Evolutionary conservation across 1,284 basidiomycete genomes (phyloP).

Genomic region (Rhodotorula sp.): DNA sequence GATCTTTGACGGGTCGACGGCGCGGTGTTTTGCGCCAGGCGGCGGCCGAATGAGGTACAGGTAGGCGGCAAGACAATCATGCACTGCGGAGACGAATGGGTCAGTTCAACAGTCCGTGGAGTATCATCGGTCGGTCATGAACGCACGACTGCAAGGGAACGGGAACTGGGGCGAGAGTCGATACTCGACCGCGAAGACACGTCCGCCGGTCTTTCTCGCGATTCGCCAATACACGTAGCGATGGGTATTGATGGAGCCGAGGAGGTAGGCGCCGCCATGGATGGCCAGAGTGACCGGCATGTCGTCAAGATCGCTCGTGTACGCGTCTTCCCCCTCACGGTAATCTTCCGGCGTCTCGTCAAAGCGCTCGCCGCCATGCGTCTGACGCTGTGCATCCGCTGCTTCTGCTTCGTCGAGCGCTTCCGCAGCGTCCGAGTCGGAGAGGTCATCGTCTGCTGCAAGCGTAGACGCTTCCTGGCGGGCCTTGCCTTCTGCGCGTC

Average conservation of each 20-base stretch:
- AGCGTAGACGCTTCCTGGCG: background rate
- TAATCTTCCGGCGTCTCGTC: conserved; percentile 39
- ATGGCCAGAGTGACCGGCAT: conserved; percentile 66
- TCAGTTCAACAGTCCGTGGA: background rate
- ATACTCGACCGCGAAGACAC: conserved; percentile 87
- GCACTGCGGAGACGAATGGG: conserved; percentile 47
- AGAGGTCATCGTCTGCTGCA: background rate
- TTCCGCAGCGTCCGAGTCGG: background rate
- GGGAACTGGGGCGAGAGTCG: conserved; percentile 72
- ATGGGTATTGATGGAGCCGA: conserved; percentile 52
- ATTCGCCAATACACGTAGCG: conserved; percentile 42
- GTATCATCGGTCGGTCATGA: conserved; percentile 62
- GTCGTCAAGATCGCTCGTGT: conserved; percentile 69
- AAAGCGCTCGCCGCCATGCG: conserved; percentile 12
- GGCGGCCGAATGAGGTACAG: conserved; percentile 72
- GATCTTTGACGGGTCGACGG: conserved; percentile 82
- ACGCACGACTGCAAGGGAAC: conserved; percentile 91
- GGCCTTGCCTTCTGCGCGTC: conserved; percentile 20
- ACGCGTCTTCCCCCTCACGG: conserved; percentile 49
- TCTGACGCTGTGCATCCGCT: conserved; percentile 2
- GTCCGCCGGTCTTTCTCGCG: conserved; percentile 79
- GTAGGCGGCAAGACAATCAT: conserved; percentile 53
- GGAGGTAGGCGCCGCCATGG: conserved; percentile 60
- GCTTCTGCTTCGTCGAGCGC: background rate
- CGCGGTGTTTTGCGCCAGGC: conserved; percentile 64